Evolutionary conservation across 345 rosid genomes (phyloP).

Genomic region (Populus pruinosa): DNA sequence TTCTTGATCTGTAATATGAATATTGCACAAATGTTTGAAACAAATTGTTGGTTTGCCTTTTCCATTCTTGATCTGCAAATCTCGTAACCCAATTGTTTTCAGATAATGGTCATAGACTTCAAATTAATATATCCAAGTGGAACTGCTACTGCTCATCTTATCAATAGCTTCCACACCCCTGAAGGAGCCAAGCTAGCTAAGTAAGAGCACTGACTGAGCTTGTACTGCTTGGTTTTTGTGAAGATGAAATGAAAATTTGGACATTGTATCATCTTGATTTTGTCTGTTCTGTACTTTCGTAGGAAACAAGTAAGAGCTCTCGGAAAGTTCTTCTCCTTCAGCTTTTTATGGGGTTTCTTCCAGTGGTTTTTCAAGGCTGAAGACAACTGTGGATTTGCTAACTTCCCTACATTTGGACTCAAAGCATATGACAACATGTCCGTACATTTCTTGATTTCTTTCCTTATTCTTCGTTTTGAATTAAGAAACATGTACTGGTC

Average conservation of each 20-base stretch:
- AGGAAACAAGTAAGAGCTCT: constrained; percentile 29
- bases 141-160: constrained; percentile 35
- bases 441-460: too few species aligned
- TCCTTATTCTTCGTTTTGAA: too few species aligned
- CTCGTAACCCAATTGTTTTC: not conserved
- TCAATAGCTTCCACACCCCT: constrained; percentile 37
- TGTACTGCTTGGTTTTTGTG: not conserved
- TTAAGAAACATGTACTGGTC: too few species aligned
- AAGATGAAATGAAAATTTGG: too few species aligned
- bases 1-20: too few species aligned
- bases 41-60: too few species aligned
- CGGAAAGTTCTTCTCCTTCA: constrained; percentile 28
- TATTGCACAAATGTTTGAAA: not conserved
- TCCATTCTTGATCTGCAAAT: not conserved
- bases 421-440: constrained; percentile 20
- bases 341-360: constrained; percentile 36
- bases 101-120: constrained; percentile 34
- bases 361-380: constrained; percentile 33
- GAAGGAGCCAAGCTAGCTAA: constrained; percentile 32
- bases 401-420: constrained; percentile 28
- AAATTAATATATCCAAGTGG: constrained; percentile 36
- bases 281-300: not conserved
- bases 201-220: not conserved
- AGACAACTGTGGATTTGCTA: constrained; percentile 25
- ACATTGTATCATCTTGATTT: too few species aligned